phyloP scores from a whole-genome alignment of 331 rosid genomes.

The Telfairia occidentalis region DNA sequence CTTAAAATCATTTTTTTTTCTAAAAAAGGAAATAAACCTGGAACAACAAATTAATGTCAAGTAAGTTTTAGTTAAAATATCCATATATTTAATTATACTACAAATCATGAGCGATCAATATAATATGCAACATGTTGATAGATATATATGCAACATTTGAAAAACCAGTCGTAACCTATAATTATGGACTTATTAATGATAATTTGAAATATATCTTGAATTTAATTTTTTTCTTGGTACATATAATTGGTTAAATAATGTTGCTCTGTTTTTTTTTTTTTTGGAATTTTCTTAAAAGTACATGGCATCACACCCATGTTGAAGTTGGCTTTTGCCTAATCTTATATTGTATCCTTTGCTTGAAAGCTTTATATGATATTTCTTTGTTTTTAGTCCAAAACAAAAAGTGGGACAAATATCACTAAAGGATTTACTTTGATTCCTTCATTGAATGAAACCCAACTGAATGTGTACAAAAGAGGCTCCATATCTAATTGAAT shows the following conservation, averaged over 20 bases:
- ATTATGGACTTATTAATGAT: not conserved
- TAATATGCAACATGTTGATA: no score
- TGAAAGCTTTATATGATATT: not conserved
- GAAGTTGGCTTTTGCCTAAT: not conserved
- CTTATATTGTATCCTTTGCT: not conserved
- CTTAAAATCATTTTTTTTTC: not conserved
- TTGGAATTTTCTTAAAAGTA: not conserved
- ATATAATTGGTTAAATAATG: not conserved
- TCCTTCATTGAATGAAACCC: slow-evolving; percentile 7
- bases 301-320: not conserved
- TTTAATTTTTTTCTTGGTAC: not conserved
- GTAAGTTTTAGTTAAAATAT: not conserved
- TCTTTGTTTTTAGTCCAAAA: slow-evolving; percentile 4
- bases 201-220: not conserved
- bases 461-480: not conserved
- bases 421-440: not conserved
- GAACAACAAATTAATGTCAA: not conserved
- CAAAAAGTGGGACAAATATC: slow-evolving; percentile 9
- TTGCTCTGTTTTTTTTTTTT: not conserved
- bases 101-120: not conserved
- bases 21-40: not conserved
- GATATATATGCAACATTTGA: no score
- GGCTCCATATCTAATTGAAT: not conserved
- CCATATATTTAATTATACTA: not conserved
- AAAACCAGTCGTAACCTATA: not conserved